Conservation (phyloP, 257 asterid genomes). For the Nicotiana attenuata region DNA sequence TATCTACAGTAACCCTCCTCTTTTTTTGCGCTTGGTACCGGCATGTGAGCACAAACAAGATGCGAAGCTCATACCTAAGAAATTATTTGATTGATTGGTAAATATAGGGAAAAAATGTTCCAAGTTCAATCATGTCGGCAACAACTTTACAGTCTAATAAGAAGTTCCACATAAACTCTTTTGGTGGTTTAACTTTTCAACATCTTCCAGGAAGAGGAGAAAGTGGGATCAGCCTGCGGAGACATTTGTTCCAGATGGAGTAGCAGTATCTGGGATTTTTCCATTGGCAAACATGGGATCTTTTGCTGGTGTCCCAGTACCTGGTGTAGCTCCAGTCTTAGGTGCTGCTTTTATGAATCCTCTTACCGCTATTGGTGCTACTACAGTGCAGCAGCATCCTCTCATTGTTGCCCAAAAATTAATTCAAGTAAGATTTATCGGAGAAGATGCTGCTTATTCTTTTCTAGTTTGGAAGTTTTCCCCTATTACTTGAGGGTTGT, state of each 20-base stretch:
- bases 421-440: conserved; percentile 41
- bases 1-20: neutral
- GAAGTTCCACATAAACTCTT: neutral
- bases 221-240: conserved; percentile 99
- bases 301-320: conserved; percentile 36
- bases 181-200: neutral
- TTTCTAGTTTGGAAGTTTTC: neutral
- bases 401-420: conserved; percentile 68
- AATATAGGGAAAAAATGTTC: neutral
- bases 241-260: conserved; percentile 56
- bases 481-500: conserved; percentile 2
- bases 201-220: conserved; percentile 62
- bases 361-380: conserved; percentile 32
- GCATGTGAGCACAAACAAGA: neutral
- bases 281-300: conserved; percentile 53
- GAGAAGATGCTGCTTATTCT: neutral
- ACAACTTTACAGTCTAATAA: neutral
- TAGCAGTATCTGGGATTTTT: conserved; percentile 42
- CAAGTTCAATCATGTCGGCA: neutral
- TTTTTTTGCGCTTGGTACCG: neutral
- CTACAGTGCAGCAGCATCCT: conserved; percentile 57
- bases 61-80: no score
- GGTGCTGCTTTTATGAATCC: conserved; percentile 48
- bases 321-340: conserved; percentile 36
- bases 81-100: neutral